phyloP scores from a whole-genome alignment of 352 stramenopile genomes.

The Aphanomyces cochlioides region DNA sequence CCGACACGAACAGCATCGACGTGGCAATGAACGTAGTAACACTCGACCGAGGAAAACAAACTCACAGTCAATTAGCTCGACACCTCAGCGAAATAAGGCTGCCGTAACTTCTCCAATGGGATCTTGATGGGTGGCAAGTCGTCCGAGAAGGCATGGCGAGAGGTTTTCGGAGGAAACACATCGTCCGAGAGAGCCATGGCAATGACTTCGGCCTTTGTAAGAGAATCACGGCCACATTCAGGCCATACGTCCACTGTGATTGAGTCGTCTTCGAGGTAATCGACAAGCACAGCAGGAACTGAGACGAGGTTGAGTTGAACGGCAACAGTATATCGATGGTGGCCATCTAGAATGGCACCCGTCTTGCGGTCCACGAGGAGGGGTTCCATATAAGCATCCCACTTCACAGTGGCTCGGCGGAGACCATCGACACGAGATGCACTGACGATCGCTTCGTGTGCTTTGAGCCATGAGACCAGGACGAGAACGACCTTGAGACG shows the following conservation, averaged over 20 bases:
- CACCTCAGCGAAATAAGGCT: slow-evolving; percentile 29
- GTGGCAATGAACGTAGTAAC: too few species aligned
- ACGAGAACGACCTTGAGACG: slow-evolving; percentile 56
- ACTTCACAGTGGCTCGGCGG: slow-evolving; percentile 64
- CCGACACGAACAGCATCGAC: too few species aligned
- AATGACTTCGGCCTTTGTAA: slow-evolving; percentile 82
- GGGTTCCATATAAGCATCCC: slow-evolving; percentile 80
- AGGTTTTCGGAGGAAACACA: slow-evolving; percentile 84
- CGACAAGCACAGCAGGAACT: slow-evolving; percentile 74
- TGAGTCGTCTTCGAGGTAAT: slow-evolving; percentile 77
- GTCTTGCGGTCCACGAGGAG: slow-evolving; percentile 68
- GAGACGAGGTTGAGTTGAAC: slow-evolving; percentile 59
- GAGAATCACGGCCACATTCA: slow-evolving; percentile 69
- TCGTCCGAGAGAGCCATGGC: slow-evolving; percentile 77
- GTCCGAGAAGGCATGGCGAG: slow-evolving; percentile 80
- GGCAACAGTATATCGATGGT: slow-evolving; percentile 80
- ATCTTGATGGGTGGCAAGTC: slow-evolving; percentile 81
- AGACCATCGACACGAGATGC: slow-evolving; percentile 80
- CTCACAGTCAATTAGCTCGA: too few species aligned
- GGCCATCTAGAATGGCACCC: slow-evolving; percentile 76
- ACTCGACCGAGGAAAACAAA: too few species aligned
- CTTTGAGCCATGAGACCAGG: slow-evolving; percentile 68
- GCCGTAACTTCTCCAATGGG: slow-evolving; percentile 54
- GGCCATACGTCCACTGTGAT: slow-evolving; percentile 86
- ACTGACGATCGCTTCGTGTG: slow-evolving; percentile 81